phyloP scores from a whole-genome alignment of 2,329 filamentous ascomycete species.

The Colletotrichum sp. region DNA sequence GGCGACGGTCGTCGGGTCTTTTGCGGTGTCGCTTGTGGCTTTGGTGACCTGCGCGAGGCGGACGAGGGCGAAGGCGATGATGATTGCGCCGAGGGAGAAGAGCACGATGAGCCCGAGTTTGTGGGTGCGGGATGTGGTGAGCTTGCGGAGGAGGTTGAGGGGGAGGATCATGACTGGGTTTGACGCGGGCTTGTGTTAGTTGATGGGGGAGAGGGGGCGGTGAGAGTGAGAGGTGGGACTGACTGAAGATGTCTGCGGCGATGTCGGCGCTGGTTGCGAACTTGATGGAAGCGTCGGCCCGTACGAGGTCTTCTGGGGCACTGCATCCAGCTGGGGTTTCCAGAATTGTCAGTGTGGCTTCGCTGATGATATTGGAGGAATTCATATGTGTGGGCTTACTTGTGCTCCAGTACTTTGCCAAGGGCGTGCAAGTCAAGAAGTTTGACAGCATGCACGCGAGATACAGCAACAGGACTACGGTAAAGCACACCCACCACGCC shows the following conservation, averaged over 20 bases:
- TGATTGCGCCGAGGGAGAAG: slow-evolving; percentile 14
- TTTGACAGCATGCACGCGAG: slow-evolving; percentile 7
- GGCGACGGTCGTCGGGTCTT: slow-evolving; percentile 11
- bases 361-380: neutral
- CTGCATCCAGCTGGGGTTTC: neutral
- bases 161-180: slow-evolving; percentile 4
- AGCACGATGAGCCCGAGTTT: slow-evolving; percentile 15
- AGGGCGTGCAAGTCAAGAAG: slow-evolving; percentile 6
- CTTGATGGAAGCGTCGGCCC: slow-evolving; percentile 6
- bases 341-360: too few species aligned
- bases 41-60: slow-evolving; percentile 2
- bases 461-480: neutral
- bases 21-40: slow-evolving; percentile 8
- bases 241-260: neutral
- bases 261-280: slow-evolving; percentile 3
- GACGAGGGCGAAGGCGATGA: slow-evolving; percentile 15
- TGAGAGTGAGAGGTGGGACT: too few species aligned
- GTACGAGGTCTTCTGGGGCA: neutral
- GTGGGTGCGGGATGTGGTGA: neutral
- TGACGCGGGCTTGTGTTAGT: neutral
- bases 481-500: slow-evolving; percentile 5
- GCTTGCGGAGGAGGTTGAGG: slow-evolving; percentile 4
- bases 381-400: neutral
- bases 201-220: neutral
- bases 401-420: slow-evolving; percentile 10